A percentile compares a stretch with the other conserved stretches of the same genome.
Conservation (phyloP, 2,329 filamentous ascomycete genomes). For the Phialemoniopsis sp. region DNA sequence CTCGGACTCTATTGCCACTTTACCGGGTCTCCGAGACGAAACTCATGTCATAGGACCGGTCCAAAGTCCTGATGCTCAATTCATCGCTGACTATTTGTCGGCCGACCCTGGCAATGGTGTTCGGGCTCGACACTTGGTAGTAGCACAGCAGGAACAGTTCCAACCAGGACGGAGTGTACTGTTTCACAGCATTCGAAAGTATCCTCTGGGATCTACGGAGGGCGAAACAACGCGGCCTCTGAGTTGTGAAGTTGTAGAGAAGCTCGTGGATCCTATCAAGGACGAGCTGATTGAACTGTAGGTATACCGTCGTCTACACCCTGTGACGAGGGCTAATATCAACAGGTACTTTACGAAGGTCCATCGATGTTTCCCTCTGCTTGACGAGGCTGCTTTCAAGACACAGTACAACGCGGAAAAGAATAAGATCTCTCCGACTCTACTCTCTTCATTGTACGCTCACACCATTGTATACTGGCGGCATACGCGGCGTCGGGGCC, state of each 20-base stretch:
- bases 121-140: conserved; percentile 20
- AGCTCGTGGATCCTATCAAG: conserved; percentile 51
- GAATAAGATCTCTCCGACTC: conserved; percentile 46
- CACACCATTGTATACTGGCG: conserved; percentile 55
- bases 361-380: conserved; percentile 54
- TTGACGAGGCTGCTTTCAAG: conserved; percentile 51
- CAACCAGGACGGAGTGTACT: conserved; percentile 27
- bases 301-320: conserved; percentile 7
- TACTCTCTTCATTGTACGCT: conserved; percentile 54
- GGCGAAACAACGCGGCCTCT: conserved; percentile 31
- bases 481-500: conserved; percentile 34
- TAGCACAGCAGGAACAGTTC: conserved; percentile 27
- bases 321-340: no score
- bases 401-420: conserved; percentile 39
- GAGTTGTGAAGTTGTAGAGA: conserved; percentile 53
- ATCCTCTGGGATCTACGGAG: conserved; percentile 35
- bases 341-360: conserved; percentile 49
- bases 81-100: conserved; percentile 55
- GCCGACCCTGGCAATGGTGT: conserved; percentile 15
- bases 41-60: conserved; percentile 57
- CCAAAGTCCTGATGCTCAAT: conserved; percentile 54
- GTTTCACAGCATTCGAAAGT: conserved; percentile 41
- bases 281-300: conserved; percentile 45
- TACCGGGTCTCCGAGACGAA: conserved; percentile 25
- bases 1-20: conserved; percentile 5